These are phyloP conservation scores for Globisporangium heterothallicum DNA, from an alignment of 352 stramenopile species.

Conservation along the genomic window DNA sequence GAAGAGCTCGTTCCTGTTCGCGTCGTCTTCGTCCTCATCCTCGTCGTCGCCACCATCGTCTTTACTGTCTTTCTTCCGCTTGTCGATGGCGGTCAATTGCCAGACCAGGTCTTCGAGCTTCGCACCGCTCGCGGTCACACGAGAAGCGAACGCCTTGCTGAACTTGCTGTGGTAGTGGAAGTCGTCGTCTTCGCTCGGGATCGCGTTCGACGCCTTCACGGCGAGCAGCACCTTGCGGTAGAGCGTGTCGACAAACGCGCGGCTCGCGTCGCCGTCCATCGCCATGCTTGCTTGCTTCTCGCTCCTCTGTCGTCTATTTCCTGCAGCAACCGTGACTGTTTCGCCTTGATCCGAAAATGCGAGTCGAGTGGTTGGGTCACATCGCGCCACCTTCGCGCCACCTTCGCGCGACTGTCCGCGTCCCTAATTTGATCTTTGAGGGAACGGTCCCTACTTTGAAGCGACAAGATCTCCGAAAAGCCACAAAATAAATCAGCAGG, in stretches of 20 bases:
- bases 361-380: neutral
- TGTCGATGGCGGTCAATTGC: conserved; percentile 29
- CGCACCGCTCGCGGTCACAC: conserved; percentile 28
- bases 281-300: conserved; percentile 1
- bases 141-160: conserved; percentile 43
- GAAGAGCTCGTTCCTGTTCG: conserved; percentile 43
- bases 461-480: too few species aligned
- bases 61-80: conserved; percentile 17
- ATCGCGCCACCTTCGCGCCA: neutral
- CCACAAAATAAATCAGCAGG: too few species aligned
- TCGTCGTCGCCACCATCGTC: conserved; percentile 26
- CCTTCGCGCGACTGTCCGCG: neutral
- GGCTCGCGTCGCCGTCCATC: conserved; percentile 14
- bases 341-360: too few species aligned
- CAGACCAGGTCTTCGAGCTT: conserved; percentile 48
- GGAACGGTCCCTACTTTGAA: too few species aligned
- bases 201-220: conserved; percentile 78
- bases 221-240: conserved; percentile 72
- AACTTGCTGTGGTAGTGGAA: conserved; percentile 83
- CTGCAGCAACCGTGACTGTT: too few species aligned
- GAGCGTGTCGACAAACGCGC: conserved; percentile 49
- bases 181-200: conserved; percentile 76
- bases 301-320: neutral
- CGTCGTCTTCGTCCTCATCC: conserved; percentile 40
- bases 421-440: too few species aligned